phyloP scores from a whole-genome alignment of 2,329 filamentous ascomycete species.

The Xylariaceae sp. region DNA sequence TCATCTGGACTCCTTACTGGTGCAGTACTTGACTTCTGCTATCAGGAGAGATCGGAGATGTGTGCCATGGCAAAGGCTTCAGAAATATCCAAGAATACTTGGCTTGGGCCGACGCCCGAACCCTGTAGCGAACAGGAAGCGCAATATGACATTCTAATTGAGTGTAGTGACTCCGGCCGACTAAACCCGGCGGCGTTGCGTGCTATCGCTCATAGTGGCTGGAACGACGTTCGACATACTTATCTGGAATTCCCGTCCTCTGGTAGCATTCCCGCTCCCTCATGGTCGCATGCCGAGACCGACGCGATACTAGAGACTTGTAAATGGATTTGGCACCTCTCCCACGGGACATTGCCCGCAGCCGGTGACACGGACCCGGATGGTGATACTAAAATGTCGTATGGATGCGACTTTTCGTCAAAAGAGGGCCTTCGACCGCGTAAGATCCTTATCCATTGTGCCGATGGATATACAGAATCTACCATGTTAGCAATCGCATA shows the following conservation, averaged over 20 bases:
- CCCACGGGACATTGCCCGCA: conserved; percentile 55
- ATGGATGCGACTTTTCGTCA: conserved; percentile 30
- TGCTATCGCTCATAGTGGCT: conserved; percentile 53
- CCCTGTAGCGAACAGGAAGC: conserved; percentile 51
- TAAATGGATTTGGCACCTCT: conserved; percentile 81
- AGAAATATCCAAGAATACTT: conserved; percentile 85
- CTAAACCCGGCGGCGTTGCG: conserved; percentile 65
- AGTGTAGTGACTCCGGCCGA: conserved; percentile 79
- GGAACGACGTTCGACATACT: conserved; percentile 37
- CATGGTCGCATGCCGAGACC: conserved; percentile 75
- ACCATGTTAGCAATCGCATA: conserved; percentile 86
- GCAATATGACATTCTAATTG: conserved; percentile 80
- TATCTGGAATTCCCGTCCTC: conserved; percentile 83
- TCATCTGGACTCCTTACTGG: conserved; percentile 67
- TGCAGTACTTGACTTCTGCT: conserved; percentile 79
- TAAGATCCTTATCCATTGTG: conserved; percentile 85
- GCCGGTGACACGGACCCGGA: conserved; percentile 33
- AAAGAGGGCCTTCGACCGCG: conserved; percentile 42
- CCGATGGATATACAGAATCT: conserved; percentile 93
- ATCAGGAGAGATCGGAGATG: conserved; percentile 89
- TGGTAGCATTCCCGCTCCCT: conserved; percentile 82
- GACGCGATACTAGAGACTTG: conserved; percentile 82
- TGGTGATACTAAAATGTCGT: conserved; percentile 42
- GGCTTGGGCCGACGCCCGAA: conserved; percentile 82
- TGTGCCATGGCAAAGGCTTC: conserved; percentile 84